Evolutionary conservation across 306 rosid genomes (phyloP).

Genomic region (Casuarina equisetifolia): DNA sequence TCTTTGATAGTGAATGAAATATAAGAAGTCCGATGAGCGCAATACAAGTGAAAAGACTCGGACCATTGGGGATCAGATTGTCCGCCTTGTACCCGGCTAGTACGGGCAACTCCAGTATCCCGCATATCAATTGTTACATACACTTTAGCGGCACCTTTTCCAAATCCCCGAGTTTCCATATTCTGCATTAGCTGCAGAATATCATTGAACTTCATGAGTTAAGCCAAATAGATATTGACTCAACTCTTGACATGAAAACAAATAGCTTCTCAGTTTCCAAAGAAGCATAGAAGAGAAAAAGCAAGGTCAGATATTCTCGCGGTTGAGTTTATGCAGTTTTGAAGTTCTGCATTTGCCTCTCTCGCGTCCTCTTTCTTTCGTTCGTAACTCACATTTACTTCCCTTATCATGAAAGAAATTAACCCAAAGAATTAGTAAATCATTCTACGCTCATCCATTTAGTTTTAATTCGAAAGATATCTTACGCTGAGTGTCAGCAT

Average conservation of each 20-base stretch:
- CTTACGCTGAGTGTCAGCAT: too few relatives aligned
- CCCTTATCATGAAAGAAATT: too few relatives aligned
- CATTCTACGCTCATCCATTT: too few relatives aligned
- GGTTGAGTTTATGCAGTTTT: background rate
- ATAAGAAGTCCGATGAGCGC: constrained; percentile 39
- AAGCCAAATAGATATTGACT: background rate
- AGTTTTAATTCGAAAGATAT: too few relatives aligned
- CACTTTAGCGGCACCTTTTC: constrained; percentile 26
- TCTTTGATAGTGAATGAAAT: constrained; percentile 45
- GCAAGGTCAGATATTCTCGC: background rate
- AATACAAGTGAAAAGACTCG: constrained; percentile 46
- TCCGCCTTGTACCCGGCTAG: constrained; percentile 25
- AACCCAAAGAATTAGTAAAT: too few relatives aligned
- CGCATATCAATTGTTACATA: constrained; percentile 45
- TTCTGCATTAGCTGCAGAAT: constrained; percentile 23
- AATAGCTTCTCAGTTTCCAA: background rate
- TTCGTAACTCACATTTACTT: background rate
- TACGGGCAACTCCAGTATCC: constrained; percentile 43
- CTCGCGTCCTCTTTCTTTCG: background rate
- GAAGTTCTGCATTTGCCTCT: background rate
- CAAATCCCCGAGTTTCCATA: constrained; percentile 6
- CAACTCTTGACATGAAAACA: background rate
- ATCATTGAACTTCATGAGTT: background rate
- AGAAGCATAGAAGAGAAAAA: background rate
- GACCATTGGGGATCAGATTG: constrained; percentile 37